phyloP scores from a whole-genome alignment of 345 rosid species.

The Salix koriyanagi region DNA sequence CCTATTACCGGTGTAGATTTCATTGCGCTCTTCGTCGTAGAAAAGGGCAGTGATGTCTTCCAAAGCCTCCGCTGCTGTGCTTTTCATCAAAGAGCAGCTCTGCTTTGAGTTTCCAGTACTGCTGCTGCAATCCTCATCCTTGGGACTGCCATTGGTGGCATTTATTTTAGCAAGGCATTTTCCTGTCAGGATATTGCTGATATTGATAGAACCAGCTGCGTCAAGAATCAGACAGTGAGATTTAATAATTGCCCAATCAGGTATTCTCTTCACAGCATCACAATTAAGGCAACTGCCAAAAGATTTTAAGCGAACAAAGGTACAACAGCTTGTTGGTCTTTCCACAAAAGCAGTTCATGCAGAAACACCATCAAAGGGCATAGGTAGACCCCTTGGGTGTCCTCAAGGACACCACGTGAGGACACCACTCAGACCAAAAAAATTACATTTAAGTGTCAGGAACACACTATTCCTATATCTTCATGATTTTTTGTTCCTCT shows the following conservation, averaged over 20 bases:
- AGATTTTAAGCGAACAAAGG: background rate
- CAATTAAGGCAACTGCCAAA: constrained; percentile 2
- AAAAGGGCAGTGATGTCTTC: constrained; percentile 91
- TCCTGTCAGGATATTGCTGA: constrained; percentile 91
- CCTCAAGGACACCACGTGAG: background rate
- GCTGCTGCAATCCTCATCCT: constrained; percentile 41
- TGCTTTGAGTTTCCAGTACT: constrained; percentile 33
- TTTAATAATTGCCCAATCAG: background rate
- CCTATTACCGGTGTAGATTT: constrained; percentile 84
- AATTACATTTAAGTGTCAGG: background rate
- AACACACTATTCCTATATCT: background rate
- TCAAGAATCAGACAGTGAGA: constrained; percentile 11
- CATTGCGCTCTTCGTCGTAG: constrained; percentile 90
- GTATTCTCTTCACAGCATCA: background rate
- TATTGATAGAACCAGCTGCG: constrained; percentile 84
- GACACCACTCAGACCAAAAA: background rate
- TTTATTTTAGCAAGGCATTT: constrained; percentile 90
- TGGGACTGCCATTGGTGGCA: constrained; percentile 50
- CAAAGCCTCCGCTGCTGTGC: constrained; percentile 66
- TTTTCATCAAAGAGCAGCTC: constrained; percentile 32
- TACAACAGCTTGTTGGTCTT: background rate
- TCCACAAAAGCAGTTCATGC: background rate
- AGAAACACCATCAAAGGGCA: background rate
- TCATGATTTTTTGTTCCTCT: background rate
- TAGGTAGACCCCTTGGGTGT: background rate